phyloP scores from a whole-genome alignment of 1,284 basidiomycete species.

The Ceratobasidium sp. region DNA sequence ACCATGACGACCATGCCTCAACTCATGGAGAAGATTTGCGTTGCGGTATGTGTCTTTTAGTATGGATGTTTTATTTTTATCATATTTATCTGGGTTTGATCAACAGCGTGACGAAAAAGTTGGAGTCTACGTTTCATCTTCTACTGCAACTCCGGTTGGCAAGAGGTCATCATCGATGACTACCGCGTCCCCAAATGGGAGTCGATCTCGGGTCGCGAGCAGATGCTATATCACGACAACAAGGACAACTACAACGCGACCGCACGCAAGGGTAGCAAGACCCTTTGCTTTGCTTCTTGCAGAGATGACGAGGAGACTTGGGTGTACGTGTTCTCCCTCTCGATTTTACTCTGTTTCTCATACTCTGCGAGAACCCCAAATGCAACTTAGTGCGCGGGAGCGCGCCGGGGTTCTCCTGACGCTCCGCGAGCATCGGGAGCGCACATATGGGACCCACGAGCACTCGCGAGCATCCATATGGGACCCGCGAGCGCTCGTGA shows the following conservation, averaged over 20 bases:
- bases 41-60: constrained; percentile 58
- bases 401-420: too few species aligned
- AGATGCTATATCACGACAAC: constrained; percentile 49
- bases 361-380: too few species aligned
- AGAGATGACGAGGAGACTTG: constrained; percentile 51
- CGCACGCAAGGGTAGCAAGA: constrained; percentile 50
- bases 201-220: constrained; percentile 46
- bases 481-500: too few species aligned
- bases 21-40: constrained; percentile 67
- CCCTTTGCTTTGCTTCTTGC: constrained; percentile 49
- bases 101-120: constrained; percentile 64
- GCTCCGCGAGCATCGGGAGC: too few species aligned
- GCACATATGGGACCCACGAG: too few species aligned
- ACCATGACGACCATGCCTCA: constrained; percentile 60
- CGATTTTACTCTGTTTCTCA: too few species aligned
- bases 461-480: too few species aligned
- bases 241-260: constrained; percentile 49
- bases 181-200: constrained; percentile 38
- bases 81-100: background rate
- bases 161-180: constrained; percentile 49
- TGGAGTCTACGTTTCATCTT: constrained; percentile 63
- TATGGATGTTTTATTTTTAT: background rate
- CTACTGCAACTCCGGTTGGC: constrained; percentile 50
- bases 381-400: too few species aligned
- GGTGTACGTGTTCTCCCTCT: constrained; percentile 48